Evolutionary conservation across 1,284 basidiomycete genomes (phyloP), one percentile per base, ranked within the genome.

Genomic region (Cronartium quercuum): DNA sequence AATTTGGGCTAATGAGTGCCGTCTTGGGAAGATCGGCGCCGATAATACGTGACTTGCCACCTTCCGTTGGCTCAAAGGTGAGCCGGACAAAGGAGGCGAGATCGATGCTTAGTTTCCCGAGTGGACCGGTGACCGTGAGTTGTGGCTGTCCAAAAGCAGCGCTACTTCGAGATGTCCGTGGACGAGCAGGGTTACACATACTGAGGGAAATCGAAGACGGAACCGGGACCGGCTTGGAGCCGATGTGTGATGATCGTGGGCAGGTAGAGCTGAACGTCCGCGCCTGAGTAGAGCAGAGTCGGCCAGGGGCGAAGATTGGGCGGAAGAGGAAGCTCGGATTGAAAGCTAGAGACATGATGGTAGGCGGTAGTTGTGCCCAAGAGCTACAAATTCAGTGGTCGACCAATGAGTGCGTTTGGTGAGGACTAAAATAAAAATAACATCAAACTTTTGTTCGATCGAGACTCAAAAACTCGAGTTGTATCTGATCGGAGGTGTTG

Each of bases 141-240:
- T 85, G 83, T 41, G 70, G 60, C 21, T 76, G 58, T 6, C 76
- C 68, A 37, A 42, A 37, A 47, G 74, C 68, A 34, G 38, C 69
- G 63, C 57, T 42, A 34, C 38, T 63, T 18, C 42, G 38, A n/a
- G 37, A 69, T 29, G 42, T 68, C 13, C 68, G 76, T 37, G 41
- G 76, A 68, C 35, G 58, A 63, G 76, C 69, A 10, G 77, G 66
- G 41, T 77, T 71, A 57, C 24, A 65, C 69, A 75, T 47, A 12
- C 42, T 82, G 80, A 93, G 84, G 68, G 86, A 84, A 79, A 94
- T 88, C 77, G 85, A 84, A 9, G 86, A 80, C 6, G 92, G 91
- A 78, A 90, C 83, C 76, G 84, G 83, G 73, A 96, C 89, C 66
- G 91, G 91, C 73, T 87, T 84, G 78, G 89, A 88, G 76, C 92